A percentile compares a stretch with the other conserved stretches of the same genome.
Conservation (phyloP, 352 stramenopile genomes). For the Peronospora destructor region DNA sequence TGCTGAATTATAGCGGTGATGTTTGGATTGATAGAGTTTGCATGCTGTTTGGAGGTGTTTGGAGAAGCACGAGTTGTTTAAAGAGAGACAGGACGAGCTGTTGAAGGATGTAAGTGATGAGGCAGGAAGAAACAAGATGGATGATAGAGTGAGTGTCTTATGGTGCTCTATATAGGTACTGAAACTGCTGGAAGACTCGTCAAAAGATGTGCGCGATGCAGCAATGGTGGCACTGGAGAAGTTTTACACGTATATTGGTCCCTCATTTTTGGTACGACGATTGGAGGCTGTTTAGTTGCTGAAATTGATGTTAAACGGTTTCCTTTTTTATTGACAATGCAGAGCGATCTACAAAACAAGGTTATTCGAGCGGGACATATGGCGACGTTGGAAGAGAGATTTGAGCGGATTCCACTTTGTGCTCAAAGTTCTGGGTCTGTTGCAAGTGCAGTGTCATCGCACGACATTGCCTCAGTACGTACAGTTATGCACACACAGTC, state of each 20-base stretch:
- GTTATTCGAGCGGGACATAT: constrained; percentile 70
- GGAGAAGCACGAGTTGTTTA: constrained; percentile 45
- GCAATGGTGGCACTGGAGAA: constrained; percentile 60
- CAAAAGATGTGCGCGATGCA: constrained; percentile 78
- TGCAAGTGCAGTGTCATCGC: not conserved
- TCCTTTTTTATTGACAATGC: not conserved
- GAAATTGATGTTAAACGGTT: constrained; percentile 2
- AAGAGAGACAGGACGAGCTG: constrained; percentile 43
- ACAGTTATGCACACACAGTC: not conserved
- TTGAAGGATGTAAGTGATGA: constrained; percentile 42
- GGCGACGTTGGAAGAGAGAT: constrained; percentile 62
- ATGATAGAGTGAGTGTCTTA: constrained; percentile 1
- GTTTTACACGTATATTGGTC: constrained; percentile 63
- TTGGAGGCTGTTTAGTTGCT: not conserved
- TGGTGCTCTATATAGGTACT: constrained; percentile 35
- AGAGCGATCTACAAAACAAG: constrained; percentile 67
- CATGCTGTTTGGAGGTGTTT: constrained; percentile 60
- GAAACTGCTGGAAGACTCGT: constrained; percentile 66
- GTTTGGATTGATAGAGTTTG: constrained; percentile 31
- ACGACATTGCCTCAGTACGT: constrained; percentile 14
- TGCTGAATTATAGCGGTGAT: not conserved
- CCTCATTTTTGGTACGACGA: constrained; percentile 53
- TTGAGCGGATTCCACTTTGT: constrained; percentile 24
- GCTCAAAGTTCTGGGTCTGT: not conserved
- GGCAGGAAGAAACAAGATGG: not conserved